Evolutionary conservation across 495 filamentous ascomycete species (phyloP).

Genomic region (Monascus purpureus): DNA sequence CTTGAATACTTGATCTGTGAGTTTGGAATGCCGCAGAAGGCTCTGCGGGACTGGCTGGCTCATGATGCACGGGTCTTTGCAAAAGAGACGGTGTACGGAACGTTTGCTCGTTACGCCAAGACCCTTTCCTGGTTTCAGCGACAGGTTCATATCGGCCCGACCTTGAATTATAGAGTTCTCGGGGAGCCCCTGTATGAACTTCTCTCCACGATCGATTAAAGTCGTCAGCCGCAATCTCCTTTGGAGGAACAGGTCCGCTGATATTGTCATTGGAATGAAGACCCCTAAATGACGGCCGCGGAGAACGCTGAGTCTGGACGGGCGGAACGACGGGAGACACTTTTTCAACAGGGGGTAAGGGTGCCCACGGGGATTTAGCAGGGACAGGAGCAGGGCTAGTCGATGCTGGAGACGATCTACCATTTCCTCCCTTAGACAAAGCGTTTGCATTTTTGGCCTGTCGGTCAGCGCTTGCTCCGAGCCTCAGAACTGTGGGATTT

Average conservation of each 20-base stretch:
- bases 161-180: constrained; percentile 86
- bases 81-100: constrained; percentile 65
- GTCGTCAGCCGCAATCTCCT: constrained; percentile 88
- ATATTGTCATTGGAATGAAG: constrained; percentile 16
- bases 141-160: constrained; percentile 92
- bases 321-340: constrained; percentile 49
- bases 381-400: constrained; percentile 65
- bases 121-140: constrained; percentile 52
- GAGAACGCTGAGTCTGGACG: constrained; percentile 19
- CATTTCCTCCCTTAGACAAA: constrained; percentile 49
- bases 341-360: constrained; percentile 72
- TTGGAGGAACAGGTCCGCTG: constrained; percentile 33
- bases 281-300: constrained; percentile 18
- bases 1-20: constrained; percentile 51
- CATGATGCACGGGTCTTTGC: constrained; percentile 49
- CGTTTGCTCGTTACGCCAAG: constrained; percentile 50
- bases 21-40: constrained; percentile 88
- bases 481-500: constrained; percentile 38
- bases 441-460: constrained; percentile 42
- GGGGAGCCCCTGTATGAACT: constrained; percentile 41
- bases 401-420: constrained; percentile 65
- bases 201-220: constrained; percentile 84
- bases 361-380: constrained; percentile 81
- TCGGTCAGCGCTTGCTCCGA: constrained; percentile 36
- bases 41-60: constrained; percentile 62